Conservation (phyloP, 75 land plant genomes). For the Larix kaempferi region DNA sequence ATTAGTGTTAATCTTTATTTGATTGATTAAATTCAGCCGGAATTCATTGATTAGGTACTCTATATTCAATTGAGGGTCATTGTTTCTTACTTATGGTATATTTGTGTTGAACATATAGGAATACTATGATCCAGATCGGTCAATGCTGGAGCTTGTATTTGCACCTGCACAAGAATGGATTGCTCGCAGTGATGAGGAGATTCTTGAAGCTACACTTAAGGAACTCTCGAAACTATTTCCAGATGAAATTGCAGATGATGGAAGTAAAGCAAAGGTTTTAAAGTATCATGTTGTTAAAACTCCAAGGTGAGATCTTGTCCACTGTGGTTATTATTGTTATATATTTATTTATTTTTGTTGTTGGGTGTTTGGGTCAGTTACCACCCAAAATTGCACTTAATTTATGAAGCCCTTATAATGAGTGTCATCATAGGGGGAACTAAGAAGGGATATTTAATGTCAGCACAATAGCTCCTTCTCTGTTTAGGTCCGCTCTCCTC, state of each 20-base stretch:
- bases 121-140: conserved; percentile 86
- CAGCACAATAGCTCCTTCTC: no score
- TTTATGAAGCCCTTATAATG: no score
- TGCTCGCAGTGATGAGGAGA: conserved; percentile 77
- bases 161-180: conserved; percentile 99
- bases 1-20: not conserved
- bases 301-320: conserved; percentile 58
- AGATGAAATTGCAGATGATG: conserved; percentile 91
- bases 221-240: conserved; percentile 93
- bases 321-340: not conserved
- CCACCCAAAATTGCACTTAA: no score
- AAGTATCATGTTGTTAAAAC: conserved; percentile 98
- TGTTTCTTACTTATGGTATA: not conserved
- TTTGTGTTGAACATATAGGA: conserved; percentile 46
- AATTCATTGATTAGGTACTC: not conserved
- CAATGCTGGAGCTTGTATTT: conserved; percentile 98
- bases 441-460: no score
- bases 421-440: no score
- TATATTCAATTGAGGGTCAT: not conserved
- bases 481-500: no score
- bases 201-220: conserved; percentile 78
- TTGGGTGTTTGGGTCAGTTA: not conserved
- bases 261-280: conserved; percentile 91
- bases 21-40: not conserved
- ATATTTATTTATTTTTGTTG: not conserved